Evolutionary conservation across 2,329 filamentous ascomycete genomes (phyloP).

Genomic region (Penicillium expansum): DNA sequence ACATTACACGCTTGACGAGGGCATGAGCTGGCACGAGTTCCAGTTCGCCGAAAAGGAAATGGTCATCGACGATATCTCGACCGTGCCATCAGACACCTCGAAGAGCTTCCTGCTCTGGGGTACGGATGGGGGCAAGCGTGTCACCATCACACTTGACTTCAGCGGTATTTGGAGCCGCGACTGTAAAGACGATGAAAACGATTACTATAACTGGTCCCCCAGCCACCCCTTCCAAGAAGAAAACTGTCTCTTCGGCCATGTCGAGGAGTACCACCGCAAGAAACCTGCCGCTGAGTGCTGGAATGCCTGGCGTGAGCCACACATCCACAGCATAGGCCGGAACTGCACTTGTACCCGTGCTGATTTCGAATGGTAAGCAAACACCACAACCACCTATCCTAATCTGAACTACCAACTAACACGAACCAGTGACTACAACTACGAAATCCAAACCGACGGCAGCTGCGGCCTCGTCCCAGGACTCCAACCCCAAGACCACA

Average conservation of each 20-base stretch:
- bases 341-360: slow-evolving; percentile 81
- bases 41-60: slow-evolving; percentile 70
- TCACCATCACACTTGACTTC: slow-evolving; percentile 86
- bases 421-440: slow-evolving; percentile 79
- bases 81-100: slow-evolving; percentile 82
- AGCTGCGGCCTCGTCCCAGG: slow-evolving; percentile 76
- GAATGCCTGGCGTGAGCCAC: slow-evolving; percentile 70
- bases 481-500: slow-evolving; percentile 61
- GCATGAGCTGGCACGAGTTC: slow-evolving; percentile 73
- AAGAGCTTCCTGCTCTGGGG: slow-evolving; percentile 93
- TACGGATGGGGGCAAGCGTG: slow-evolving; percentile 55
- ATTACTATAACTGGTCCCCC: slow-evolving; percentile 87
- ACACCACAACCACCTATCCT: neutral
- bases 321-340: slow-evolving; percentile 65
- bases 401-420: slow-evolving; percentile 9
- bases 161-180: slow-evolving; percentile 68
- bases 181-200: slow-evolving; percentile 61
- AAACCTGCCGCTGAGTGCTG: slow-evolving; percentile 74
- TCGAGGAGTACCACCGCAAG: slow-evolving; percentile 87
- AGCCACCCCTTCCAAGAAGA: slow-evolving; percentile 74
- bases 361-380: slow-evolving; percentile 86
- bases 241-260: slow-evolving; percentile 89
- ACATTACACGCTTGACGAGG: slow-evolving; percentile 78
- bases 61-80: slow-evolving; percentile 75
- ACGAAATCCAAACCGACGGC: slow-evolving; percentile 71